phyloP scores from a whole-genome alignment of 2,329 filamentous ascomycete species.

The Dothideomycetes sp. region DNA sequence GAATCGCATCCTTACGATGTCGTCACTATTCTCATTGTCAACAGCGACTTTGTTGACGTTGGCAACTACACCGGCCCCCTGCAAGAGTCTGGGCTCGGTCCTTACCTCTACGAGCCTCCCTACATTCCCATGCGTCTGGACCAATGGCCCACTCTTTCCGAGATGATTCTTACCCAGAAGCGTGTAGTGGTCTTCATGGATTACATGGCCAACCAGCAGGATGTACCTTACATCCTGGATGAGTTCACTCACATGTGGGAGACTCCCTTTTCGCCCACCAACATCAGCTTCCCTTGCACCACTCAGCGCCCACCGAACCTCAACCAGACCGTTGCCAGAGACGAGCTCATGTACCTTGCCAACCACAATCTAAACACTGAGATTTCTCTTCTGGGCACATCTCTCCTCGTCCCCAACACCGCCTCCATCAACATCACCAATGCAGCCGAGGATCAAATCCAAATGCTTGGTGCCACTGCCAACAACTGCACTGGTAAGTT shows the following conservation, averaged over 20 bases:
- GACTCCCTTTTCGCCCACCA: conserved; percentile 68
- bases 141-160: conserved; percentile 74
- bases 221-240: conserved; percentile 74
- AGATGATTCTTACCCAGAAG: conserved; percentile 57
- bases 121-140: conserved; percentile 58
- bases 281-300: conserved; percentile 63
- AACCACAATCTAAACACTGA: conserved; percentile 88
- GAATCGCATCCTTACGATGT: conserved; percentile 71
- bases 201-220: conserved; percentile 68
- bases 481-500: conserved; percentile 46
- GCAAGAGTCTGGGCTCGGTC: conserved; percentile 57
- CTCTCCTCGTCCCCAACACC: conserved; percentile 61
- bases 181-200: conserved; percentile 75
- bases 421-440: conserved; percentile 64
- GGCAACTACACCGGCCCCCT: conserved; percentile 57
- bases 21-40: conserved; percentile 75
- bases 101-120: conserved; percentile 63
- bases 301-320: conserved; percentile 66
- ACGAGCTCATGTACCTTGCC: conserved; percentile 62
- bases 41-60: conserved; percentile 62
- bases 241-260: conserved; percentile 87
- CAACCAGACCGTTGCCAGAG: conserved; percentile 35
- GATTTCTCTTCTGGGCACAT: conserved; percentile 53
- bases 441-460: conserved; percentile 45
- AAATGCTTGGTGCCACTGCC: conserved; percentile 55